A percentile compares a stretch with the other conserved stretches of the same genome.
These are phyloP conservation scores for Brassica juncea DNA, from an alignment of 345 rosid species.

Conservation along the genomic window DNA sequence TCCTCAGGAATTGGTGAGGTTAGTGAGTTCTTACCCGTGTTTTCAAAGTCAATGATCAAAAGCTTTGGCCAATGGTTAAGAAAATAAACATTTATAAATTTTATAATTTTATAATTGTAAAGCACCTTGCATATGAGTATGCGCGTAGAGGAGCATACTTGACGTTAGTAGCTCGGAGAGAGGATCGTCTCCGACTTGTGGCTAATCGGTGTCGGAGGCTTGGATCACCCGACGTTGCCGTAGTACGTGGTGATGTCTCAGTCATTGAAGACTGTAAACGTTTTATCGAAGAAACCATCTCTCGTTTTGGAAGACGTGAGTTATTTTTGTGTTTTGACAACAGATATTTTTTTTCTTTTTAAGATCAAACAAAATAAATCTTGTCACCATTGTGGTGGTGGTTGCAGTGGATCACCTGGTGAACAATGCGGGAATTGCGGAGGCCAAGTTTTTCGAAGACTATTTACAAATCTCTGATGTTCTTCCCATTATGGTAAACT, in stretches of 20 bases:
- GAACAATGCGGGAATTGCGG: constrained; percentile 47
- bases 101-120: not conserved
- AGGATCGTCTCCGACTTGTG: constrained; percentile 35
- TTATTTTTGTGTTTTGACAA: not conserved
- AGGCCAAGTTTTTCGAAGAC: constrained; percentile 40
- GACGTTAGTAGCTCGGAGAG: constrained; percentile 40
- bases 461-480: constrained; percentile 32
- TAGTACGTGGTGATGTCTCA: constrained; percentile 39
- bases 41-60: not conserved
- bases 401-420: constrained; percentile 56
- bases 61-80: not conserved
- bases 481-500: constrained; percentile 39
- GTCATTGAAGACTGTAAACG: constrained; percentile 39
- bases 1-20: constrained; percentile 74
- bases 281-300: constrained; percentile 33
- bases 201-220: constrained; percentile 24
- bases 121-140: constrained; percentile 34
- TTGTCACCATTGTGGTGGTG: not conserved
- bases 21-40: not conserved
- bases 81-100: not conserved
- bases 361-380: not conserved
- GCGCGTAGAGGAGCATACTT: constrained; percentile 39
- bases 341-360: not conserved
- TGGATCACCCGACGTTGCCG: constrained; percentile 42
- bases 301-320: constrained; percentile 38